Evolutionary conservation across 345 rosid species (phyloP), one percentile per base, ranked within the genome.

Genomic region (Microcos paniculata): DNA sequence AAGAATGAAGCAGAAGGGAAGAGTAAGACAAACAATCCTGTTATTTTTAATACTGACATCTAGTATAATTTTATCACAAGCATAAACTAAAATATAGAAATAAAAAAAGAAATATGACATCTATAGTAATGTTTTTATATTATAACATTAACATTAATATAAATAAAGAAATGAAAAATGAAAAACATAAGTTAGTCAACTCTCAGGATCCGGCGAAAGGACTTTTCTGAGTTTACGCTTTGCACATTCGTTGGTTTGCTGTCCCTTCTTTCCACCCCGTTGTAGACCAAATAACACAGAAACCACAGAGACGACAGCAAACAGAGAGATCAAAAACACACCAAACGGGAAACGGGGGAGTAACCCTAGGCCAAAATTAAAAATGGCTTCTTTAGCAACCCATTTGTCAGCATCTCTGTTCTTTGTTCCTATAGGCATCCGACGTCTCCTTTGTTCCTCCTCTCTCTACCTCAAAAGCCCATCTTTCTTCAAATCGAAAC

Each of bases 391-490:
- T 18, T 73, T 82, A 18, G 89, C 85, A 8, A 81, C 84, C 49
- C 84, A 89, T 78, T 45, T 87, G 52, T 59, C 85, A 0, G 87
- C 87, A 76, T 80, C 80, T 57, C 66, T 85, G 51, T 80, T 89
- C 76, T 83, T 87, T 62, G 78, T 85, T 80, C 91, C 90, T 0
- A 9, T 79, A 1, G 89, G 91, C 76, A 55, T 90, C 2, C 82
- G 86, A 23, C 94, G 89, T 71, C 90, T 87, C 77, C 71, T 78
- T 40, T 72, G 73, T 74, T 87, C 90, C 62, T 83, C 89, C 26
- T 88, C 91, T n/a, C 84, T 82, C 69, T 88, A 78, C 80, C 84
- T 90, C 74, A 75, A 79, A 46, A 82, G 79, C 82, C 88, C 94
- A 62, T 85, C 91, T 76, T 78, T 63, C 16, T 90, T 79, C 78